Conservation (phyloP, 1,284 basidiomycete species). For the Sanghuangporus weigelae region DNA sequence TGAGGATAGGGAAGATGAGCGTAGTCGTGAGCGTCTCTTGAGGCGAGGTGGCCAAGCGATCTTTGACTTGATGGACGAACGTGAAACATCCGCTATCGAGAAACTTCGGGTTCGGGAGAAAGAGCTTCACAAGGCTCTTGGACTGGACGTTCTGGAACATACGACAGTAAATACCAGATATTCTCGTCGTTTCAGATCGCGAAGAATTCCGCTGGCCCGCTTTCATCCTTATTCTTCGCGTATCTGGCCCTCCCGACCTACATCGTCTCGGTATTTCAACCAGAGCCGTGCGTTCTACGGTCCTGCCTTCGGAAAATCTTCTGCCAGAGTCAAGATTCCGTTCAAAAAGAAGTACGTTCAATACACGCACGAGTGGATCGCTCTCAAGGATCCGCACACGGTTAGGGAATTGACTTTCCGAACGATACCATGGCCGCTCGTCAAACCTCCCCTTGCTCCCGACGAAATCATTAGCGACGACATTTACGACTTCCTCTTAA, state of each 20-base stretch:
- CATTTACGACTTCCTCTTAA: constrained; percentile 54
- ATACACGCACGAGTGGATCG: not conserved
- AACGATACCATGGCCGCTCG: constrained; percentile 48
- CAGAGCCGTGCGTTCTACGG: not conserved
- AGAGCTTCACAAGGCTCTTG: not conserved
- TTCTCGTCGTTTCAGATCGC: not conserved
- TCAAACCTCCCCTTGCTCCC: constrained; percentile 35
- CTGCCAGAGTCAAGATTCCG: not conserved
- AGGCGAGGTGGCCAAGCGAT: no score
- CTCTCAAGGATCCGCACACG: not conserved
- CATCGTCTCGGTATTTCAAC: not conserved
- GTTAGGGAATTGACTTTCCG: not conserved
- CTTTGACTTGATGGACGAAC: no score
- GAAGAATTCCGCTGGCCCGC: not conserved
- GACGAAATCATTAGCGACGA: constrained; percentile 47
- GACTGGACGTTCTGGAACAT: not conserved
- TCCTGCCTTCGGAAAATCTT: not conserved
- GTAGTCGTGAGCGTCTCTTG: no score
- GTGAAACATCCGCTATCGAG: no score
- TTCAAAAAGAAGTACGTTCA: not conserved
- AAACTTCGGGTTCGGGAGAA: no score
- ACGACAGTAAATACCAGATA: not conserved
- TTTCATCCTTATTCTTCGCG: not conserved
- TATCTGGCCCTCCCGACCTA: not conserved
- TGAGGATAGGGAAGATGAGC: no score